Evolutionary conservation across 306 rosid species (phyloP).

Genomic region (Echinosophora koreensis): DNA sequence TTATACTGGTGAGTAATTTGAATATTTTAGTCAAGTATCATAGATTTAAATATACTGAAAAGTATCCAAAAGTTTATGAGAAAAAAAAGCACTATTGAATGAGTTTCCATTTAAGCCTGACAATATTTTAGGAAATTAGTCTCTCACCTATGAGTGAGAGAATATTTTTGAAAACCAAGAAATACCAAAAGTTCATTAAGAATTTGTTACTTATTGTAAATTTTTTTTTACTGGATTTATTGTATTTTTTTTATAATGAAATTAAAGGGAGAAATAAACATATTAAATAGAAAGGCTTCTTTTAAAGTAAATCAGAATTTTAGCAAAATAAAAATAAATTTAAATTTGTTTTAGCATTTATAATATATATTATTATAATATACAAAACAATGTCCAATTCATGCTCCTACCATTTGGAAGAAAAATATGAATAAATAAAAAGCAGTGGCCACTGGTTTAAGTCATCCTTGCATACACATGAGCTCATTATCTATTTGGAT

Average conservation of each 20-base stretch:
- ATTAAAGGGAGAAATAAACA: not conserved
- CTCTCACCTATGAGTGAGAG: too few relatives aligned
- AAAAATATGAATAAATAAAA: constrained; percentile 8
- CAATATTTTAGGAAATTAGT: too few relatives aligned
- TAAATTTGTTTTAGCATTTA: not conserved
- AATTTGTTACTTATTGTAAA: constrained; percentile 8
- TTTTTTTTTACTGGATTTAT: not conserved
- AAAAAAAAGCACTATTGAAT: too few relatives aligned
- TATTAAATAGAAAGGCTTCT: not conserved
- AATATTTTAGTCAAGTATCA: not conserved
- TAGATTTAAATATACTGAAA: not conserved
- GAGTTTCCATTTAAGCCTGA: too few relatives aligned
- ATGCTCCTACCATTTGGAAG: not conserved
- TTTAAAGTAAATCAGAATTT: not conserved
- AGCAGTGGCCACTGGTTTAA: constrained; percentile 3
- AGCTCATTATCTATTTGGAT: not conserved
- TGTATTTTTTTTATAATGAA: constrained; percentile 1
- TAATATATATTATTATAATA: not conserved
- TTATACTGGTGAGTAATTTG: not conserved
- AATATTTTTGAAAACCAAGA: too few relatives aligned
- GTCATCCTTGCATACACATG: constrained; percentile 5
- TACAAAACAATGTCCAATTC: not conserved
- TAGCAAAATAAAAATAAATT: not conserved
- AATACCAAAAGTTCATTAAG: not conserved
- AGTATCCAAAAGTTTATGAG: not conserved